Base-by-base conservation (phyloP, 345 rosid genomes). In the Crucihimalaya himalaica region DNA sequence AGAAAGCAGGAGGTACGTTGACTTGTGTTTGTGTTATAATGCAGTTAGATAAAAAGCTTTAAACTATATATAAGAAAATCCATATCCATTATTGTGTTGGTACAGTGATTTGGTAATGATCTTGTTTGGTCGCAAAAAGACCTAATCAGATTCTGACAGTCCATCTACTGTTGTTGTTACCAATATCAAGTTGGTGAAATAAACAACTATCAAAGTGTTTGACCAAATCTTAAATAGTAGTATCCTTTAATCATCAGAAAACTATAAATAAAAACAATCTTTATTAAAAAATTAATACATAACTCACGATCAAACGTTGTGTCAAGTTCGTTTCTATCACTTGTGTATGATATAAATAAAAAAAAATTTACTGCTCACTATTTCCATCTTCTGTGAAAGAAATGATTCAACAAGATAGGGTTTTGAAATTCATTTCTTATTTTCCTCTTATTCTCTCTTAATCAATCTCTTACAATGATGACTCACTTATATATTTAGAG, bases 131-230 rank as follows among this genome's bases (percentile, higher is more conserved):
- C 18, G 11, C 28, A 27, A 35, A 9, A 25, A 9, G 16, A 35
- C 50, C 59, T 32, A 35, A 21, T 15, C 47, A 66, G 45, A 20
- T 25, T 51, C 21, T 37, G 71, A 51, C 71, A 21, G 39, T 66
- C 27, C 31, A 66, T 21, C 71, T 52, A 35, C 60, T 35, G 15
- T 23, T 27, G 14, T 50, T 8, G 29, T 13, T 47, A 0, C 45
- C 18, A 18, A 31, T 32, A 20, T 18, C 13, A 50, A 2, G 47
- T 66, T 50, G 43, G 32, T 66, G 70, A 51, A 20, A 45, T 45
- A 45, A 46, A 28, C 42, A 11, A 63, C 43, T 37, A 8, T 12
- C 31, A 28, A 45, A 10, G 40, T 8, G 12, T 4, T 8, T 12
- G 23, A 31, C 23, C 34, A 9, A 1, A 50, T 34, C 70, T 20